Base-by-base conservation (phyloP, 768 basidiomycete genomes). In the Lentinula sp. region DNA sequence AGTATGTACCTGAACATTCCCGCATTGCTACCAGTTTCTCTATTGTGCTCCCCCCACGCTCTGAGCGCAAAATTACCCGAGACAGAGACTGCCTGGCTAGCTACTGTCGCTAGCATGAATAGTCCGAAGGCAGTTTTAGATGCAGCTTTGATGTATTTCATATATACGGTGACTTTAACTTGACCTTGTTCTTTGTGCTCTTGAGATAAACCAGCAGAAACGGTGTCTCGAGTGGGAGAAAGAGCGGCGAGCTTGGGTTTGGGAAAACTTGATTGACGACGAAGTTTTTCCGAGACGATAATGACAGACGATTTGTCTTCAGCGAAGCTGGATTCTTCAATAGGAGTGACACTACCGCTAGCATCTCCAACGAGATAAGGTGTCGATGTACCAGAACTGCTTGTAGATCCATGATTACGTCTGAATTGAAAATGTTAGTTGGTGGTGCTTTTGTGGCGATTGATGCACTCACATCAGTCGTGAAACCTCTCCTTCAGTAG, bases 1-100 rank as follows among this genome's bases (percentile, higher is more conserved):
- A 87, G 59, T 49, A 93, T 70, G 67, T 85, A 89, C 62, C 79
- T 75, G 40, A 73, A 66, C 73, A 89, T 80, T 51, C 85, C 84
- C 1, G 74, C 70, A 57, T 88, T 91, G 49, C 70, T 71, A 9
- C 87, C 88, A 1, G 69, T 72, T 65, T 79, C 75, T 4, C 80
- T 78, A 64, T 95, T 95, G 62, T 86, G 83, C 68, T 93, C 89
- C 7, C 89, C 87, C 93, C 92, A 96, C 53, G 80, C 76, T 42
- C 91, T 83, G n/a, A 96, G 75, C 49, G 88, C 84, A 35, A 86
- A 72, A 31, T 84, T 89, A 0, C 83, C 81, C 9, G 80, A 59
- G 34, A 95, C 84, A 0, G 82, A 80, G 8, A 81, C 68, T 5
- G 76, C 80, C 70, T 95, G 93, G 59, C 84, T 78, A 13, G 72